These are phyloP conservation scores for Thelonectria blattea DNA, from an alignment of 2,329 filamentous ascomycete genomes.

Conservation along the genomic window DNA sequence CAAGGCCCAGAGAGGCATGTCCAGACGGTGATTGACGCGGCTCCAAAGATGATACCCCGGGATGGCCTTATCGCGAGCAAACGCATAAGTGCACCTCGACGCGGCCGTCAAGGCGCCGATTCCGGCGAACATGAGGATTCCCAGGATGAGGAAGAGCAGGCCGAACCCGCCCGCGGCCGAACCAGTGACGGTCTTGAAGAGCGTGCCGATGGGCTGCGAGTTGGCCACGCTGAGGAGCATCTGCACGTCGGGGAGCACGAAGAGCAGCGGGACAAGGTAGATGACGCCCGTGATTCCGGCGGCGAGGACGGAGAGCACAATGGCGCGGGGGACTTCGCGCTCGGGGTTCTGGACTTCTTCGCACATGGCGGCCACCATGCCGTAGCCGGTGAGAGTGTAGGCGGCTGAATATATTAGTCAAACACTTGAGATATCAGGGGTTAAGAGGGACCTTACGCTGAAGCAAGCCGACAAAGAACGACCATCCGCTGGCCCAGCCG, in stretches of 20 bases:
- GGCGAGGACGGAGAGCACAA: slow-evolving; percentile 70
- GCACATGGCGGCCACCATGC: slow-evolving; percentile 61
- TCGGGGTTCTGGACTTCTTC: slow-evolving; percentile 67
- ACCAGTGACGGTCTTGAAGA: slow-evolving; percentile 79
- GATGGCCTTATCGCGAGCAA: slow-evolving; percentile 76
- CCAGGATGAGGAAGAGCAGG: slow-evolving; percentile 75
- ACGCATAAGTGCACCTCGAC: slow-evolving; percentile 76
- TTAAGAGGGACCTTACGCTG: slow-evolving; percentile 55
- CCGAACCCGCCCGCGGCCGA: slow-evolving; percentile 76
- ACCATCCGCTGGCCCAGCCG: slow-evolving; percentile 73
- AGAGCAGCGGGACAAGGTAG: slow-evolving; percentile 76
- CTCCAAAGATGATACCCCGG: slow-evolving; percentile 72
- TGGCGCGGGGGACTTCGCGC: slow-evolving; percentile 69
- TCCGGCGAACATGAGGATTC: slow-evolving; percentile 78
- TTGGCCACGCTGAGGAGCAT: slow-evolving; percentile 69
- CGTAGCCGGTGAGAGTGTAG: slow-evolving; percentile 54
- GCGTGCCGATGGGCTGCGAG: slow-evolving; percentile 75
- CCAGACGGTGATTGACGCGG: slow-evolving; percentile 67
- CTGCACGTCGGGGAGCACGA: slow-evolving; percentile 73
- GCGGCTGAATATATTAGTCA: slow-evolving; percentile 39
- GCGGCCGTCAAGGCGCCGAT: slow-evolving; percentile 77
- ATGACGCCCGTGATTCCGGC: slow-evolving; percentile 66
- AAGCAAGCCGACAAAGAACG: slow-evolving; percentile 61
- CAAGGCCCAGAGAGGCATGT: slow-evolving; percentile 74
- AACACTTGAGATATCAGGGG: not conserved